Evolutionary conservation across 768 basidiomycete genomes (phyloP), one percentile per base, ranked within the genome.

Genomic region (Paxillus involutus): DNA sequence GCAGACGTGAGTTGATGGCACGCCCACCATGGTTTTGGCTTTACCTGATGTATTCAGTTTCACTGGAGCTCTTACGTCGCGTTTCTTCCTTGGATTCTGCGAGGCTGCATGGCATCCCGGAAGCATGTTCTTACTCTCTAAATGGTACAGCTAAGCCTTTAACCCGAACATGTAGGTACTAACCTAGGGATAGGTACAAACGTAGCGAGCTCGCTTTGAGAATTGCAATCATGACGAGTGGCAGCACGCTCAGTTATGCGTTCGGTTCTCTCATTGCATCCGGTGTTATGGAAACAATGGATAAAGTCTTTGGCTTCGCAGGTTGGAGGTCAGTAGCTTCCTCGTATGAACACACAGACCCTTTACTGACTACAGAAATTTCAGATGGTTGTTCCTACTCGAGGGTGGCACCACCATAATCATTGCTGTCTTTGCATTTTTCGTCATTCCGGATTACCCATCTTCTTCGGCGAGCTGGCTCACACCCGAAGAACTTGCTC

Each of bases 191-290:
- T 29, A 56, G 86, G 88, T 89, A 89, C 73, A 86, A 78, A 50
- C 78, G 81, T 40, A 74, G 73, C 17, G 88, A 90, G 64, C 76
- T 90, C 35, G 88, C 84, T 46, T 72, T 81, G 39, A 76, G 86
- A 47, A 84, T 79, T n/a, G 83, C 86, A 6, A 66, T 85, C 47
- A 74, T 89, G n/a, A 81, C 80, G 39, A 86, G 85, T 55, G 88
- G 89, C 17, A 83, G 77, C 60, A 72, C 91, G 7, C 81, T 89
- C 51, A 83, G 81, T 44, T 92, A 91, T 75, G 88, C 88, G 3
- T 89, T 91, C 68, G 89, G 89, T 5, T 77, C 87, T 0, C 72
- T 91, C 19, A 80, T 93, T 46, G 88, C 88, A 5, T 85, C 86
- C 21, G 84, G 81, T 10, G 87, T 91, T 48, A 77, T 91, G 13